Evolutionary conservation across 208 protist genomes (phyloP).

Genomic region (Acanthamoeba triangularis): DNA sequence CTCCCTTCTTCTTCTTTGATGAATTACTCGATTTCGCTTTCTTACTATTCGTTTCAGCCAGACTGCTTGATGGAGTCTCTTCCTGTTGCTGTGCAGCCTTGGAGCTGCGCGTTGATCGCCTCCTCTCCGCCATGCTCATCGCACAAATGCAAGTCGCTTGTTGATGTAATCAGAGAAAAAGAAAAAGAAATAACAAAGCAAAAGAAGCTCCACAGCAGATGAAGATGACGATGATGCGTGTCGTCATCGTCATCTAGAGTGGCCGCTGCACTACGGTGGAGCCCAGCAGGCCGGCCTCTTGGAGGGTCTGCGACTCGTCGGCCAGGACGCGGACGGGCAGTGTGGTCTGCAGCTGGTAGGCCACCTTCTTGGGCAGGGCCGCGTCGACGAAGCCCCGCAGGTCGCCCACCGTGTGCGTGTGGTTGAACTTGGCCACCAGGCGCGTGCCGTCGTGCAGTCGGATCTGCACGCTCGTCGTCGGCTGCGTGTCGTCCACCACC

Average conservation of each 20-base stretch:
- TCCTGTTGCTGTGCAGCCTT: too few relatives aligned
- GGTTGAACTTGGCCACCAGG: conserved; percentile 45
- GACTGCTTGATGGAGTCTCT: too few relatives aligned
- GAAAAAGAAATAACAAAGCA: too few relatives aligned
- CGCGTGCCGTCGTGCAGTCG: conserved; percentile 47
- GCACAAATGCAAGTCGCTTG: too few relatives aligned
- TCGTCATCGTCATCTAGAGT: background rate
- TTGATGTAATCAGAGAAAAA: too few relatives aligned
- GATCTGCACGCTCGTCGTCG: conserved; percentile 29
- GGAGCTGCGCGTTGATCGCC: too few relatives aligned
- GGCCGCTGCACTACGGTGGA: background rate
- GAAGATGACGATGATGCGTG: too few relatives aligned
- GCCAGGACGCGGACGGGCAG: conserved; percentile 1
- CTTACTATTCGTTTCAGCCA: too few relatives aligned
- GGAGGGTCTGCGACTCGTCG: background rate
- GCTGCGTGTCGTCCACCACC: background rate
- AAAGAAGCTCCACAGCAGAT: too few relatives aligned
- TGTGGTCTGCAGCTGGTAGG: conserved; percentile 18
- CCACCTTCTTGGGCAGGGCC: background rate
- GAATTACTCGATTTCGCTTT: too few relatives aligned
- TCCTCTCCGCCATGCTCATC: too few relatives aligned
- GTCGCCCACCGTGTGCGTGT: conserved; percentile 46
- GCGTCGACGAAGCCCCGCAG: conserved; percentile 7
- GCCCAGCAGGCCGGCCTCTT: conserved; percentile 24
- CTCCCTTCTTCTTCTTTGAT: too few relatives aligned